Evolutionary conservation across 2,329 filamentous ascomycete genomes (phyloP).

Genomic region (Graphilbum fragrans): DNA sequence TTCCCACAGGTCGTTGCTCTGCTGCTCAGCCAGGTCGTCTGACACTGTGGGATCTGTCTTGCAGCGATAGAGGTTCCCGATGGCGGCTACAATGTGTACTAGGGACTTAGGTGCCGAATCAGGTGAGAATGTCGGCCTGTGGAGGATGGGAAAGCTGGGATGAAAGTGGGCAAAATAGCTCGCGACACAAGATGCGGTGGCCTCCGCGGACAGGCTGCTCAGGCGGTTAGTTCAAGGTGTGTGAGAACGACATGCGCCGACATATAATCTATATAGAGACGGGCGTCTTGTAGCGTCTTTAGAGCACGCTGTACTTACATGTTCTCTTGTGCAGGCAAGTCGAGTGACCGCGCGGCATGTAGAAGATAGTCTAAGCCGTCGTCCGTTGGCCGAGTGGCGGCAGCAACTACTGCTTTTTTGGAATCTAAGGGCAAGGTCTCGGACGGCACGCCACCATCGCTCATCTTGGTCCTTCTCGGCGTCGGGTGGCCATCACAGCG

Average conservation of each 20-base stretch:
- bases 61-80: conserved; percentile 3
- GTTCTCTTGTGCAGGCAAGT: too few species aligned
- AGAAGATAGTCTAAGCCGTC: too few species aligned
- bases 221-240: not conserved
- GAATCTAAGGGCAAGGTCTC: not conserved
- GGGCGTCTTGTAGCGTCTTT: too few species aligned
- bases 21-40: not conserved
- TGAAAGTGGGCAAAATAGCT: conserved; percentile 2
- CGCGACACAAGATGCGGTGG: not conserved
- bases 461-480: not conserved
- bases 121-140: conserved; percentile 1
- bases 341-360: too few species aligned
- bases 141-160: not conserved
- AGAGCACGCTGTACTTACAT: too few species aligned
- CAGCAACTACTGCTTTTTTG: not conserved
- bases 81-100: conserved; percentile 1
- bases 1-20: conserved; percentile 4
- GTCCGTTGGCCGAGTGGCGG: too few species aligned
- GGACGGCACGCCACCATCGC: not conserved
- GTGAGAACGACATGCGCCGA: too few species aligned
- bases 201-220: not conserved
- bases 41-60: not conserved
- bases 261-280: too few species aligned
- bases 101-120: not conserved
- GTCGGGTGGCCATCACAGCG: conserved; percentile 3